A percentile compares a stretch with the other conserved stretches of the same genome.
These are phyloP conservation scores for Allomyces arbusculus DNA, from an alignment of 192 early-diverging fungal genomes.

Conservation along the genomic window DNA sequence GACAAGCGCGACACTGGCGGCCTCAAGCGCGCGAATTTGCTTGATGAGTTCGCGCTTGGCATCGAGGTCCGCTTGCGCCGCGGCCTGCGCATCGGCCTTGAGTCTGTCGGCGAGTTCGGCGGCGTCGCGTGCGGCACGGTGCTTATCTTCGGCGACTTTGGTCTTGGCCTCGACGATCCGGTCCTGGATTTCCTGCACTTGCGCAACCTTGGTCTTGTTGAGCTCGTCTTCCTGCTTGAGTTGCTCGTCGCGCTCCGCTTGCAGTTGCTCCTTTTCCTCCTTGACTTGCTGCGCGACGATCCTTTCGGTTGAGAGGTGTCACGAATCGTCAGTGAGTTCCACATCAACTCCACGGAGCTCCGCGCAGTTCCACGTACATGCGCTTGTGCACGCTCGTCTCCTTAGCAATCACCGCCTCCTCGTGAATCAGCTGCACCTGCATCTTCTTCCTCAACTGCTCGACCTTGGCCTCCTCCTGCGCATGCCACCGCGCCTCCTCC, in stretches of 20 bases:
- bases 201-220: background rate
- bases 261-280: background rate
- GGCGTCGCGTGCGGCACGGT: background rate
- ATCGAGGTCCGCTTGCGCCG: background rate
- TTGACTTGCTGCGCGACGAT: background rate
- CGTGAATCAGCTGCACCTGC: background rate
- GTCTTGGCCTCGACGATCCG: background rate
- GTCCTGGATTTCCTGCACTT: background rate
- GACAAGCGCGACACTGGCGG: background rate
- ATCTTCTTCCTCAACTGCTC: background rate
- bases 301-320: background rate
- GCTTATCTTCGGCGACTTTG: background rate
- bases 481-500: background rate
- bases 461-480: background rate
- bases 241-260: background rate
- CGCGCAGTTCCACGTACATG: background rate
- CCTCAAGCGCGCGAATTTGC: background rate
- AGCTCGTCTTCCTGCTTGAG: background rate
- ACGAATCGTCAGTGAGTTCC: background rate
- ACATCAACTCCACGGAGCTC: background rate
- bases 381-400: background rate
- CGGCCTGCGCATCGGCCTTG: background rate
- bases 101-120: background rate
- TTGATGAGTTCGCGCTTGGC: background rate
- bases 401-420: background rate